Conservation (phyloP, 2,329 filamentous ascomycete species). For the Aspergillus phoenicis region DNA sequence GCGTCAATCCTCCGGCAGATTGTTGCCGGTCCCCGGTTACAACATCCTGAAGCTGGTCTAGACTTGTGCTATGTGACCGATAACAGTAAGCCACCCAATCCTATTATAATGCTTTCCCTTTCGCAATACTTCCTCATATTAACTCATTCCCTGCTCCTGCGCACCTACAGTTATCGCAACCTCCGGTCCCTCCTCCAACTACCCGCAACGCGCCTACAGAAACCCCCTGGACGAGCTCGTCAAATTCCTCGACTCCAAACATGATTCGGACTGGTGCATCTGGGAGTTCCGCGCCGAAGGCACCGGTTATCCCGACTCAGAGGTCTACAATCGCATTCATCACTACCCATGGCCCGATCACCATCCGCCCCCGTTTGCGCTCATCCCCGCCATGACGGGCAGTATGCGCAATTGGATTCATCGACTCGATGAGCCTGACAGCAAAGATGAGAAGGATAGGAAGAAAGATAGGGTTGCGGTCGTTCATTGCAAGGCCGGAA, state of each 20-base stretch:
- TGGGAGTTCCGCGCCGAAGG: slow-evolving; percentile 98
- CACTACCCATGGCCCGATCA: slow-evolving; percentile 98
- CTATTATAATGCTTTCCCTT: background rate
- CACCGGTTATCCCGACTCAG: slow-evolving; percentile 88
- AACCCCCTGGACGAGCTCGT: slow-evolving; percentile 89
- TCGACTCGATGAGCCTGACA: slow-evolving; percentile 32
- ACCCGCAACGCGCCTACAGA: slow-evolving; percentile 88
- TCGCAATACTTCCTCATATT: background rate
- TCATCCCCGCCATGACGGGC: slow-evolving; percentile 86
- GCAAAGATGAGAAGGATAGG: slow-evolving; percentile 7
- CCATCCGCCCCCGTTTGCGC: slow-evolving; percentile 87
- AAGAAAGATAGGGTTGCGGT: slow-evolving; percentile 67
- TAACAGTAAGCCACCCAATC: slow-evolving; percentile 51
- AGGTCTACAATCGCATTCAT: slow-evolving; percentile 80
- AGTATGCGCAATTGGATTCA: slow-evolving; percentile 89
- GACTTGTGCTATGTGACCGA: slow-evolving; percentile 96
- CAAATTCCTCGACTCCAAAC: slow-evolving; percentile 81
- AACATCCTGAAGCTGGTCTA: slow-evolving; percentile 83
- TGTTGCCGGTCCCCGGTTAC: slow-evolving; percentile 80
- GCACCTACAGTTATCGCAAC: slow-evolving; percentile 61
- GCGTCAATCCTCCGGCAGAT: slow-evolving; percentile 83
- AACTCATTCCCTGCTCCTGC: slow-evolving; percentile 2
- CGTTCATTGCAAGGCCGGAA: slow-evolving; percentile 96
- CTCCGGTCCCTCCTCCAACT: slow-evolving; percentile 85
- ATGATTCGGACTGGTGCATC: slow-evolving; percentile 84